Percentiles rank a stretch among this genome's conserved stretches.
Evolutionary conservation across 805 yeast genomes (phyloP).

Genomic region (Yarrowia divulgata): DNA sequence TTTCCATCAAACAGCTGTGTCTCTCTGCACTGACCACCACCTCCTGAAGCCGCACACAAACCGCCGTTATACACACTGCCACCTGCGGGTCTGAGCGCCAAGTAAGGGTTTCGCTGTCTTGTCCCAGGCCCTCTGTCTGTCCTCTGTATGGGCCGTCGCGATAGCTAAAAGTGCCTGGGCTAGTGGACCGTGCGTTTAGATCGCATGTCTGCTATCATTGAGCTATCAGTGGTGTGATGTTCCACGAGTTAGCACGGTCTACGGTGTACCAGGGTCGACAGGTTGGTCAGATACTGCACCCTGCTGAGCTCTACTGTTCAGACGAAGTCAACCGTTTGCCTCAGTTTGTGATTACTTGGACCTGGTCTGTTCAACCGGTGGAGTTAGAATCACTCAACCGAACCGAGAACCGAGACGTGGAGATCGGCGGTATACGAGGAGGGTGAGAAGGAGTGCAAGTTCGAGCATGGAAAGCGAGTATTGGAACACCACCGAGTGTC

Average conservation of each 20-base stretch:
- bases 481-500: neutral
- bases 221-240: too few species aligned
- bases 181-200: neutral
- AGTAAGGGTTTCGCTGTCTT: neutral
- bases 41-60: slow-evolving; percentile 25
- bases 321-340: too few species aligned
- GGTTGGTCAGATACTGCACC: too few species aligned
- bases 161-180: slow-evolving; percentile 1
- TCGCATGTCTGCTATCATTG: too few species aligned
- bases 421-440: neutral
- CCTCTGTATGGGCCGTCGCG: neutral
- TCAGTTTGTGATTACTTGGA: slow-evolving; percentile 18
- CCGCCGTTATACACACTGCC: slow-evolving; percentile 12
- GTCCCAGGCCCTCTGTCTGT: neutral
- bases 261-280: too few species aligned
- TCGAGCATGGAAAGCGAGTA: too few species aligned
- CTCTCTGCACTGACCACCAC: too few species aligned
- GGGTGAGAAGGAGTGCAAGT: too few species aligned
- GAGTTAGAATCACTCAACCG: neutral
- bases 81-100: slow-evolving; percentile 7
- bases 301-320: too few species aligned
- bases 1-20: too few species aligned
- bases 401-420: slow-evolving; percentile 26
- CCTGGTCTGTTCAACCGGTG: neutral
- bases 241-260: too few species aligned